Evolutionary conservation across 1,139 yeast genomes (phyloP).

Genomic region (Pichia inconspicua): DNA sequence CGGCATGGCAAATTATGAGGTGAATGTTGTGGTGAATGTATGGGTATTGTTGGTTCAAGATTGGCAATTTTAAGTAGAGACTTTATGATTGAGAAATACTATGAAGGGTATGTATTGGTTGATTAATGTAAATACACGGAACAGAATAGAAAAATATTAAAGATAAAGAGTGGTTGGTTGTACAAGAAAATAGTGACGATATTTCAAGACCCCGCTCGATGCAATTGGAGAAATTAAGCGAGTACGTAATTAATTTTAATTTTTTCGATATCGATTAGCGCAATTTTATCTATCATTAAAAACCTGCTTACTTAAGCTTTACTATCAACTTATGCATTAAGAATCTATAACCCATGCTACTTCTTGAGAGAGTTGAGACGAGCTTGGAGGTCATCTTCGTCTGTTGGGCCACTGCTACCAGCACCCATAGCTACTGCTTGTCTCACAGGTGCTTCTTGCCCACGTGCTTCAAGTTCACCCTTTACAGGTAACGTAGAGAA

Average conservation of each 20-base stretch:
- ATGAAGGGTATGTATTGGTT: neutral
- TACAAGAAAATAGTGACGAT: no score
- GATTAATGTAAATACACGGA: neutral
- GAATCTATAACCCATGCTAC: slow-evolving; percentile 7
- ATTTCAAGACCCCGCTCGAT: no score
- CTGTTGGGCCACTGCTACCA: slow-evolving; percentile 26
- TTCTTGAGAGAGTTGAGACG: slow-evolving; percentile 77
- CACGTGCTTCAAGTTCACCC: slow-evolving; percentile 25
- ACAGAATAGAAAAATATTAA: neutral
- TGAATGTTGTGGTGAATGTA: neutral
- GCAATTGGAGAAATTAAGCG: neutral
- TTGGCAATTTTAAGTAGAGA: neutral
- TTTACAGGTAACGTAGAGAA: slow-evolving; percentile 38
- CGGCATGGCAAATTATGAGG: neutral
- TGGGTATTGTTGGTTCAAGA: neutral
- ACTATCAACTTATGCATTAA: no score
- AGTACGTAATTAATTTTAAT: no score
- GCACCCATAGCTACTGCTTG: slow-evolving; percentile 32
- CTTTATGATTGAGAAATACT: neutral
- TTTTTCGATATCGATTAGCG: no score
- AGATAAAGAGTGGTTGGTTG: neutral
- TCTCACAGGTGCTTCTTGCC: slow-evolving; percentile 39
- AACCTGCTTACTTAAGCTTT: no score
- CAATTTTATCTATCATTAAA: no score
- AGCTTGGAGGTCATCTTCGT: slow-evolving; percentile 76